phyloP scores from a whole-genome alignment of 257 asterid species.

The Lavandula angustifolia region DNA sequence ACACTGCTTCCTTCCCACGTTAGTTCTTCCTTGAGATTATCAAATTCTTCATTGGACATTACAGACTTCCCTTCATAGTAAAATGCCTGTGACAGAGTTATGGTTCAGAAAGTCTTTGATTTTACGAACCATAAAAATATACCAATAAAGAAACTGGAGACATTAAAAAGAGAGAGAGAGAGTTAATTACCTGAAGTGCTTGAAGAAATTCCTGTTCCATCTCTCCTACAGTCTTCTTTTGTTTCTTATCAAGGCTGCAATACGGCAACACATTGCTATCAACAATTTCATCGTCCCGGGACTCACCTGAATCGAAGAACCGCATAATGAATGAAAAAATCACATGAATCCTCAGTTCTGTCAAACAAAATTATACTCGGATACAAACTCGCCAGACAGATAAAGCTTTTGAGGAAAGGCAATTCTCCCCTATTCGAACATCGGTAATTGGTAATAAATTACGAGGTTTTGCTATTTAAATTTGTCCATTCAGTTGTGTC shows the following conservation, averaged over 20 bases:
- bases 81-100: slow-evolving; percentile 57
- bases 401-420: neutral
- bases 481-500: too few relatives aligned
- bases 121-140: too few relatives aligned
- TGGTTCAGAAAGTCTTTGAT: too few relatives aligned
- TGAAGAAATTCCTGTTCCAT: slow-evolving; percentile 98
- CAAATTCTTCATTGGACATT: slow-evolving; percentile 98
- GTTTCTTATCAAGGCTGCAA: slow-evolving; percentile 70
- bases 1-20: slow-evolving; percentile 99
- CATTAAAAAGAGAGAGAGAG: too few relatives aligned
- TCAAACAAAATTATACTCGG: too few relatives aligned
- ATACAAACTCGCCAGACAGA: too few relatives aligned
- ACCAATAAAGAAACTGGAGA: too few relatives aligned
- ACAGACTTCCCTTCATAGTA: slow-evolving; percentile 95
- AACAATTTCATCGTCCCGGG: slow-evolving; percentile 59
- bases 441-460: neutral
- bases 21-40: slow-evolving; percentile 97
- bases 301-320: slow-evolving; percentile 54
- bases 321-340: too few relatives aligned
- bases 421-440: too few relatives aligned
- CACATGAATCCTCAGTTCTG: too few relatives aligned
- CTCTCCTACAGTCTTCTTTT: slow-evolving; percentile 78
- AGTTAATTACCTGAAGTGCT: slow-evolving; percentile 76
- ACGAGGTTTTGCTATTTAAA: too few relatives aligned
- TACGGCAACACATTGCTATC: slow-evolving; percentile 82